Evolutionary conservation across 352 stramenopile genomes (phyloP).

Genomic region (Phytophthora constricta): DNA sequence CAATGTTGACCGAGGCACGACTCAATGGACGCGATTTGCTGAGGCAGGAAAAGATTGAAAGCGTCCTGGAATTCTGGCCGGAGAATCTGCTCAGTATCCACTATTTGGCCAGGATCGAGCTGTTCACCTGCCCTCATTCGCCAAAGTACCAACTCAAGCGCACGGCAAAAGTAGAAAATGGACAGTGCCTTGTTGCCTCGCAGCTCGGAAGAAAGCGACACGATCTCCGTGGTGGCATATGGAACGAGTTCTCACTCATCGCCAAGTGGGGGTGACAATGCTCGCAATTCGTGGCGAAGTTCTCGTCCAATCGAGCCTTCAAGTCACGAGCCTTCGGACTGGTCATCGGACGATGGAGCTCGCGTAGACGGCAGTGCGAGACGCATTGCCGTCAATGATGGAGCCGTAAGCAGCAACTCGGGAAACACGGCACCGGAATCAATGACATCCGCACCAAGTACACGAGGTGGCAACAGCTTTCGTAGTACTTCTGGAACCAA

Average conservation of each 20-base stretch:
- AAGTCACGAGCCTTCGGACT: constrained; percentile 29
- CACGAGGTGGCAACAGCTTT: constrained; percentile 30
- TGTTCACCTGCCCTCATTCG: constrained; percentile 15
- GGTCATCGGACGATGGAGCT: constrained; percentile 29
- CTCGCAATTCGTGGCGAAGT: constrained; percentile 25
- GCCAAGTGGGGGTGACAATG: neutral
- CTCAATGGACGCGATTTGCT: neutral
- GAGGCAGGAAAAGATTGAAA: neutral
- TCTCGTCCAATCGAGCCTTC: constrained; percentile 10
- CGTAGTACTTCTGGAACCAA: constrained; percentile 19
- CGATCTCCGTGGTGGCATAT: constrained; percentile 35
- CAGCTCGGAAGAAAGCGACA: constrained; percentile 22
- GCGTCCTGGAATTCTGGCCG: neutral
- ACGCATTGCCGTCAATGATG: constrained; percentile 24
- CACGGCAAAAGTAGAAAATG: constrained; percentile 24
- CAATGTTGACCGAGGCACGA: neutral
- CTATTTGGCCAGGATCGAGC: neutral
- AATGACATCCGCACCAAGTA: neutral
- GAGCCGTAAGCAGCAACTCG: constrained; percentile 6
- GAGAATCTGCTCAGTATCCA: neutral
- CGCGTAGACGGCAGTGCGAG: constrained; percentile 27
- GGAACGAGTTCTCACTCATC: constrained; percentile 12
- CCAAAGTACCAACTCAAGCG: constrained; percentile 13
- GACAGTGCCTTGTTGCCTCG: constrained; percentile 28
- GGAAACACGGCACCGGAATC: neutral